Percentiles rank a stretch among this genome's conserved stretches.
These are phyloP conservation scores for Grosmannia penicillata DNA, from an alignment of 2,329 filamentous ascomycete species.

Conservation along the genomic window DNA sequence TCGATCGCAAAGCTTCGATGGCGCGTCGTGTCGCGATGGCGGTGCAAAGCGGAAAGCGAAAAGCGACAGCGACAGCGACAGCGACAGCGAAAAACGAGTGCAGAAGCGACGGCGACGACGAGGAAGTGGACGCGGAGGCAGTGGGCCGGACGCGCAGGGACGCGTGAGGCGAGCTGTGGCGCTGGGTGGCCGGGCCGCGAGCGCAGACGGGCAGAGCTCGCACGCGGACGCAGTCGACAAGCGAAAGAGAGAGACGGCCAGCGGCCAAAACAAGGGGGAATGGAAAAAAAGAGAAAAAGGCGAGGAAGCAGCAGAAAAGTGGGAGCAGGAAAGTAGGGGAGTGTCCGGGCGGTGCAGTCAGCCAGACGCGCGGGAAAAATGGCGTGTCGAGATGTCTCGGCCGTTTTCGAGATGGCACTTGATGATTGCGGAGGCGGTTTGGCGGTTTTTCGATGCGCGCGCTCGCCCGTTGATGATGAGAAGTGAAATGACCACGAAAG, in stretches of 20 bases:
- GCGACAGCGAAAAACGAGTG: neutral
- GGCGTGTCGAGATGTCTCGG: conserved; percentile 37
- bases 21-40: conserved; percentile 6
- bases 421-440: conserved; percentile 44
- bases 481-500: conserved; percentile 36
- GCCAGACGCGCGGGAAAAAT: conserved; percentile 31
- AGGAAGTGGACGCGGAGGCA: too few species aligned
- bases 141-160: too few species aligned
- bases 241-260: neutral
- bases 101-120: too few species aligned
- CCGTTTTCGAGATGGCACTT: conserved; percentile 37
- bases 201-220: too few species aligned
- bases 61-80: neutral
- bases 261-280: conserved; percentile 1
- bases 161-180: too few species aligned
- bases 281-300: neutral
- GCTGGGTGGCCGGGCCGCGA: too few species aligned
- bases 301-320: neutral
- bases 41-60: neutral
- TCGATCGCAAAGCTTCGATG: neutral
- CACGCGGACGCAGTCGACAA: neutral
- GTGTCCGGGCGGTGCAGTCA: conserved; percentile 19
- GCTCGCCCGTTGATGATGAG: conserved; percentile 28
- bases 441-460: conserved; percentile 47
- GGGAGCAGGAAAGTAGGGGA: conserved; percentile 15